phyloP scores from a whole-genome alignment of 2,329 filamentous ascomycete genomes.

The Grosmannia clavigera region DNA sequence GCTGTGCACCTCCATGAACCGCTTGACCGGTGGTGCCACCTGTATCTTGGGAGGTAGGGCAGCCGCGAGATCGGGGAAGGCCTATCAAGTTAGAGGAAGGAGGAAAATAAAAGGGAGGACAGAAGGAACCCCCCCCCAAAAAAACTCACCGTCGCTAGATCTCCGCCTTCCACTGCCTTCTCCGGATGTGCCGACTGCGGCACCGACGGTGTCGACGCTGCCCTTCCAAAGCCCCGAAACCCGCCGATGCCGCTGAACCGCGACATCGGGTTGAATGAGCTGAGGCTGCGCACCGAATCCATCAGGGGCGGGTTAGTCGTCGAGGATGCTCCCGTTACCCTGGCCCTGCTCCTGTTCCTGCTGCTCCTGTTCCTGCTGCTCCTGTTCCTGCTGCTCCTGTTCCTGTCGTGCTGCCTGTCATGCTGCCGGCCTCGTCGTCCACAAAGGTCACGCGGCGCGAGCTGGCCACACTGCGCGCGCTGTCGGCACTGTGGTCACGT shows the following conservation, averaged over 20 bases:
- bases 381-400: not conserved
- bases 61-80: slow-evolving; percentile 47
- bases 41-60: slow-evolving; percentile 44
- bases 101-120: not conserved
- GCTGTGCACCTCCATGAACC: slow-evolving; percentile 61
- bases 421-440: slow-evolving; percentile 21
- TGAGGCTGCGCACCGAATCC: slow-evolving; percentile 72
- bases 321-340: not conserved
- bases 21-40: slow-evolving; percentile 54
- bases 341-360: not conserved
- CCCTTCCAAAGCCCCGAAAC: slow-evolving; percentile 63
- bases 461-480: slow-evolving; percentile 48
- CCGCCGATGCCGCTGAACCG: slow-evolving; percentile 62
- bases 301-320: slow-evolving; percentile 49
- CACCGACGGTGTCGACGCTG: slow-evolving; percentile 26
- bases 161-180: slow-evolving; percentile 35
- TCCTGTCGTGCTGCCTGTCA: not conserved
- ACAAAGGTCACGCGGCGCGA: slow-evolving; percentile 36
- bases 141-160: slow-evolving; percentile 42
- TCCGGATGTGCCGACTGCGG: slow-evolving; percentile 11
- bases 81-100: slow-evolving; percentile 24
- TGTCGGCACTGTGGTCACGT: slow-evolving; percentile 69
- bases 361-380: not conserved
- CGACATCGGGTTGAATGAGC: slow-evolving; percentile 70
- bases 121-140: not conserved